Evolutionary conservation across 768 basidiomycete genomes (phyloP), one percentile per base, ranked within the genome.

Genomic region (Kwoniella bestiolae): DNA sequence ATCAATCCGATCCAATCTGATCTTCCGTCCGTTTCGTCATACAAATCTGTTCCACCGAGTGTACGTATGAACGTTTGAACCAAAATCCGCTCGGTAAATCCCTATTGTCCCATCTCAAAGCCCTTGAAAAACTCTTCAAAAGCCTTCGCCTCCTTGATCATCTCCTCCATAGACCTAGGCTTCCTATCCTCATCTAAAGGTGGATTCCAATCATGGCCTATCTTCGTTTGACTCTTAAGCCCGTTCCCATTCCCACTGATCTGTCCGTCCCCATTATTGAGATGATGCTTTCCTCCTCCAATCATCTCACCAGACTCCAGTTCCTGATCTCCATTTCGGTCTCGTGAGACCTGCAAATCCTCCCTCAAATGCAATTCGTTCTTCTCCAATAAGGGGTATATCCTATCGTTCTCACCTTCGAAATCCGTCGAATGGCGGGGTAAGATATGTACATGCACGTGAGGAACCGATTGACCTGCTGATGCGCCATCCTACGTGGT

Each of bases 381-480:
- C 45, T 60, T 63, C 78, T 95, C 93, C 14, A 97, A 79, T 1
- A 85, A 88, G 3, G 90, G 90, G 80, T 96, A 83, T 31, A 83
- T 72, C 23, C 70, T 59, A 64, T 84, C 84, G 53, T 83, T 80
- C 18, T 82, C 70, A 5, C 83, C 82, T 16, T 64, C 65, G 63
- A 83, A 83, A 56, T 83, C 83, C 28, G 73, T 83, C 32, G 85
- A 82, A 74, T 88, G 88, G 2, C 95, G 87, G 23, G 96, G 96
- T 4, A 99, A 82, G 29, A 98, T 82, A 78, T 99, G 96, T 71
- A 96, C 90, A 81, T 99, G 96, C n/a, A 97, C 92, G 76, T 98
- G 96, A 1, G 91, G 88, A n/a, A 92, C 87, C 5, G 85, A 86
- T 80, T 90, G 89, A 0, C 93, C 94, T 1, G 94, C 91, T 14